phyloP scores from a whole-genome alignment of 306 rosid genomes.

The Trifolium fragiferum region DNA sequence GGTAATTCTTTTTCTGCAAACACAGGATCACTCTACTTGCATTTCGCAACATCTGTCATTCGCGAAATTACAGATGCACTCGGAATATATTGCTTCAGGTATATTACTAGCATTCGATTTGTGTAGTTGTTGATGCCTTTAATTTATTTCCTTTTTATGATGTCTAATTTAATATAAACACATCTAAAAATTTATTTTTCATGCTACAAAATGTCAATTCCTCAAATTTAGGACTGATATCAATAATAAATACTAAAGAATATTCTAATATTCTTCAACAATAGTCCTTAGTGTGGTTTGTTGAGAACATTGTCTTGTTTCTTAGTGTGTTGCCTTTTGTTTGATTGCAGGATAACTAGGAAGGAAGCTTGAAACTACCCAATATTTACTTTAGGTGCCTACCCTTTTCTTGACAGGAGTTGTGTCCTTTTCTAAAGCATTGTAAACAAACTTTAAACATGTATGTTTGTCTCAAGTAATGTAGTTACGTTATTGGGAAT shows the following conservation, averaged over 20 bases:
- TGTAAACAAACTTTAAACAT: background rate
- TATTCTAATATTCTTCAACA: background rate
- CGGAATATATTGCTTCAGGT: conserved; percentile 97
- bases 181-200: background rate
- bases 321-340: background rate
- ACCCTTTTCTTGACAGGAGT: background rate
- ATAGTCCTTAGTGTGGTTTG: background rate
- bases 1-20: conserved; percentile 39
- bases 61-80: conserved; percentile 82
- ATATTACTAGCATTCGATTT: conserved; percentile 37
- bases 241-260: background rate
- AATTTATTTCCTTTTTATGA: conserved; percentile 10
- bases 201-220: background rate
- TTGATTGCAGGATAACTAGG: conserved; percentile 23
- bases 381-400: background rate
- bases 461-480: background rate
- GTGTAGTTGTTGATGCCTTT: background rate
- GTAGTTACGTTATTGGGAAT: background rate
- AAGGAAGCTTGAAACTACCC: conserved; percentile 14
- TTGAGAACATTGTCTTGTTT: background rate
- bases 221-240: too few relatives aligned
- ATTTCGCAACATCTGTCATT: conserved; percentile 81
- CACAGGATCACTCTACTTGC: conserved; percentile 73
- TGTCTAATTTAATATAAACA: background rate
- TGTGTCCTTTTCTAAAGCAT: background rate